Percentiles rank a stretch among this genome's conserved stretches.
Evolutionary conservation across 2,329 filamentous ascomycete genomes (phyloP).

Genomic region (Eutypella sp.): DNA sequence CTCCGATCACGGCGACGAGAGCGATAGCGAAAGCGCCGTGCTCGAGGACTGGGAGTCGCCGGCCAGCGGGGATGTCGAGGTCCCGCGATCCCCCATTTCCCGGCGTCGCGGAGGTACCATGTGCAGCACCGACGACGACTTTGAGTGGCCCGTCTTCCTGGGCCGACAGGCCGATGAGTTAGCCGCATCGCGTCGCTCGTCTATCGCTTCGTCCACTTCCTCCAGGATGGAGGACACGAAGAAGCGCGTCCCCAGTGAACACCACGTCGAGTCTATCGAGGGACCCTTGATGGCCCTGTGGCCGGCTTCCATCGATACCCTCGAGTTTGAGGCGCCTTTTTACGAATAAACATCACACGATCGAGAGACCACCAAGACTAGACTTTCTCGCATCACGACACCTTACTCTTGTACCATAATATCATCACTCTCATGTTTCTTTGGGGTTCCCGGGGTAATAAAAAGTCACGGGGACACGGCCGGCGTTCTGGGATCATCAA

Average conservation of each 20-base stretch:
- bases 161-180: constrained; percentile 5
- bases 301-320: constrained; percentile 5
- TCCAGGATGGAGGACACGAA: not conserved
- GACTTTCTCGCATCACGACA: too few species aligned
- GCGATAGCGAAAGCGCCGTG: constrained; percentile 3
- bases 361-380: too few species aligned
- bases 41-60: constrained; percentile 6
- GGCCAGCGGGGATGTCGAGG: constrained; percentile 3
- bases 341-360: constrained; percentile 5
- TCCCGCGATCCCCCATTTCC: constrained; percentile 5
- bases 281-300: constrained; percentile 9
- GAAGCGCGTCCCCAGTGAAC: constrained; percentile 1
- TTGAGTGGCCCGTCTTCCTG: constrained; percentile 9
- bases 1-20: constrained; percentile 1
- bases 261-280: constrained; percentile 4
- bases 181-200: not conserved
- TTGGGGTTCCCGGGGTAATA: too few species aligned
- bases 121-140: constrained; percentile 9
- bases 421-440: too few species aligned
- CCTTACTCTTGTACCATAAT: too few species aligned
- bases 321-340: constrained; percentile 11
- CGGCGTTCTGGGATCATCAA: too few species aligned
- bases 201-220: not conserved
- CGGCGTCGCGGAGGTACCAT: constrained; percentile 7
- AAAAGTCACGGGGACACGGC: too few species aligned